Conservation (phyloP, 208 protist species). For the Tritrichomonas foetus region DNA sequence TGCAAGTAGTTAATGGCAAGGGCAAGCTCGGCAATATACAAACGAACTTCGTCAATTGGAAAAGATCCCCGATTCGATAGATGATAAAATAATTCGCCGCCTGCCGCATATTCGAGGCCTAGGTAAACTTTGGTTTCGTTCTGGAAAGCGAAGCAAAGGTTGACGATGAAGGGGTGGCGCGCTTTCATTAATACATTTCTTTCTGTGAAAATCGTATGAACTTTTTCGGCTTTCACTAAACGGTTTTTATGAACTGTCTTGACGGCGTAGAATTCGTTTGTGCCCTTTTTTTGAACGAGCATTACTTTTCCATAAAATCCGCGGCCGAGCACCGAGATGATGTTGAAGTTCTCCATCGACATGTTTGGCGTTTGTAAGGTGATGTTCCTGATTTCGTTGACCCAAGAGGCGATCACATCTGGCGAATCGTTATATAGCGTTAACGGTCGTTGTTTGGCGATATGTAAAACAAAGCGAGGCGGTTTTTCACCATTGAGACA, state of each 20-base stretch:
- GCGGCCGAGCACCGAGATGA: background rate
- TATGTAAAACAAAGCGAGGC: background rate
- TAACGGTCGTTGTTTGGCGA: background rate
- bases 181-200: constrained; percentile 33
- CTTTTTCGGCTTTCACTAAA: background rate
- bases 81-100: background rate
- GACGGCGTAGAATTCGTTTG: background rate
- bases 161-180: background rate
- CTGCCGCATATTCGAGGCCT: background rate
- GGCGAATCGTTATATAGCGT: background rate
- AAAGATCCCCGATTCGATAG: background rate
- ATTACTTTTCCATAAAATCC: constrained; percentile 35
- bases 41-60: background rate
- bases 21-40: background rate
- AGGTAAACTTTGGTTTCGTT: background rate
- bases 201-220: constrained; percentile 19
- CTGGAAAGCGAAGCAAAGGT: background rate
- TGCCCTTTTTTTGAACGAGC: background rate
- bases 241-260: constrained; percentile 37
- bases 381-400: background rate
- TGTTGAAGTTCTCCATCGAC: background rate
- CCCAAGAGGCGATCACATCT: background rate
- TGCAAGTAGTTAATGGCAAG: constrained; percentile 36
- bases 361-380: background rate
- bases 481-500: background rate